Evolutionary conservation across 441 rosid genomes (phyloP).

Genomic region (Gossypium gossypioides): DNA sequence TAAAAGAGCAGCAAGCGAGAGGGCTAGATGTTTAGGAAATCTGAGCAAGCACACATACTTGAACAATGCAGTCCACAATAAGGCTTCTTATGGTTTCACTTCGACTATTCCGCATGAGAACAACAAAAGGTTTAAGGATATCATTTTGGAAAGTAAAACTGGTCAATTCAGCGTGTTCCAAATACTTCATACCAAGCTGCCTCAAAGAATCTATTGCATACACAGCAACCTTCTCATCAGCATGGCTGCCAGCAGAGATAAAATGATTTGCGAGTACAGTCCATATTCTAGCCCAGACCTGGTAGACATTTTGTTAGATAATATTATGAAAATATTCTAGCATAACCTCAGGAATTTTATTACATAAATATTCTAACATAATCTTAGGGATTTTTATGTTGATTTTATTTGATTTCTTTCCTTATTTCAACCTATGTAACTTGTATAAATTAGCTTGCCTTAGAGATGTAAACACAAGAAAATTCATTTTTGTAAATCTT

Average conservation of each 20-base stretch:
- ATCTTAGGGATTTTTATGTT: too few species aligned
- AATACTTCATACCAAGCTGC: conserved; percentile 95
- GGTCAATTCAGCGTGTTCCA: conserved; percentile 93
- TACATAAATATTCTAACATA: too few species aligned
- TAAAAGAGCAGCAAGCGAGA: not conserved
- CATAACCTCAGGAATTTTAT: too few species aligned
- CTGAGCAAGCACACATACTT: conserved; percentile 41
- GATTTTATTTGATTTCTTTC: too few species aligned
- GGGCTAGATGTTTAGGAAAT: conserved; percentile 7
- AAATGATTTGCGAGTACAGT: conserved; percentile 94
- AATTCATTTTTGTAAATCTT: too few species aligned
- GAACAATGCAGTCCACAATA: conserved; percentile 97
- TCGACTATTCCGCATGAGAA: conserved; percentile 87
- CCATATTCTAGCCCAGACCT: conserved; percentile 99
- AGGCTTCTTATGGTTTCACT: conserved; percentile 81
- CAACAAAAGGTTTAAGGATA: conserved; percentile 95
- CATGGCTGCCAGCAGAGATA: conserved; percentile 96
- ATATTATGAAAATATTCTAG: too few species aligned
- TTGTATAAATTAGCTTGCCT: too few species aligned
- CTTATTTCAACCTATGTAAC: too few species aligned
- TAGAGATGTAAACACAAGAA: too few species aligned
- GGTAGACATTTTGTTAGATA: conserved; percentile 15
- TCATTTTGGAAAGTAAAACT: conserved; percentile 98
- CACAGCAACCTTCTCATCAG: conserved; percentile 93
- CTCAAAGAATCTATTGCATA: conserved; percentile 97